A percentile compares a stretch with the other conserved stretches of the same genome.
These are phyloP conservation scores for Albizia julibrissin DNA, from an alignment of 306 rosid genomes.

Conservation along the genomic window DNA sequence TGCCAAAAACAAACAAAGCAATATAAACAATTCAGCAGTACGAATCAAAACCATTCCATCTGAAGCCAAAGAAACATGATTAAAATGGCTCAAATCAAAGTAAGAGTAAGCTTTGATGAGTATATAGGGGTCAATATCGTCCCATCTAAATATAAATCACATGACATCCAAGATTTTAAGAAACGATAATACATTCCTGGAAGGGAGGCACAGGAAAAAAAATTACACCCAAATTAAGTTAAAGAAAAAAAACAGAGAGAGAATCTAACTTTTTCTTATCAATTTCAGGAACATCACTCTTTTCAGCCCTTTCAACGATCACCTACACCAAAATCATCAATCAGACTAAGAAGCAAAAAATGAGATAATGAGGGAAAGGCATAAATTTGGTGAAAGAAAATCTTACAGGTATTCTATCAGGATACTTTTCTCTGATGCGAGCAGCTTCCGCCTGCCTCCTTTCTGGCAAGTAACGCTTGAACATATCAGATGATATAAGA, in stretches of 20 bases:
- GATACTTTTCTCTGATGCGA: constrained; percentile 87
- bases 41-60: background rate
- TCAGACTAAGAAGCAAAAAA: constrained; percentile 25
- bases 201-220: background rate
- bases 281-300: constrained; percentile 82
- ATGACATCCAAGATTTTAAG: constrained; percentile 19
- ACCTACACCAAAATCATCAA: constrained; percentile 47
- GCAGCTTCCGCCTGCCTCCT: constrained; percentile 94
- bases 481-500: constrained; percentile 26
- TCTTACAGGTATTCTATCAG: constrained; percentile 83
- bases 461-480: constrained; percentile 45
- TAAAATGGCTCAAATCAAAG: background rate
- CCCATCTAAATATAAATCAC: background rate
- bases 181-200: background rate
- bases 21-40: background rate
- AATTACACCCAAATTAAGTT: background rate
- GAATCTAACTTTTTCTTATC: constrained; percentile 84
- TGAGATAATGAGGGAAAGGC: background rate
- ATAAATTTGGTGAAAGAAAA: background rate
- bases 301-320: constrained; percentile 87
- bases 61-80: constrained; percentile 1
- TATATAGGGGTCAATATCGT: background rate
- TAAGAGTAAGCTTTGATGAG: background rate
- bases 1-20: background rate
- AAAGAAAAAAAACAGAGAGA: background rate